Conservation (phyloP, 169 alveolate genomes). For the Ichthyophthirius multifiliis region DNA sequence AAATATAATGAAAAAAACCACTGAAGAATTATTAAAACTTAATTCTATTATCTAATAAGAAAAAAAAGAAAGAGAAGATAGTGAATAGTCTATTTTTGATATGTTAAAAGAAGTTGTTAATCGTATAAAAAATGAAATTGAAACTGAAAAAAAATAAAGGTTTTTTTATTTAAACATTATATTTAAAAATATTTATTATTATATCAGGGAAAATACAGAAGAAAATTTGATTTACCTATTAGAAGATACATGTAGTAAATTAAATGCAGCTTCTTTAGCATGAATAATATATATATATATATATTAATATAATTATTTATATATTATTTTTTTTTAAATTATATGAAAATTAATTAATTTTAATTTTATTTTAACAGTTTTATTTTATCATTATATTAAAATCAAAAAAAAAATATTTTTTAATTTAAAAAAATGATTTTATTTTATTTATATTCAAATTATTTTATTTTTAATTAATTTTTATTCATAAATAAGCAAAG, state of each 20-base stretch:
- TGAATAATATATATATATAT: no score
- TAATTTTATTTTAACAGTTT: no score
- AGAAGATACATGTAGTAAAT: constrained; percentile 76
- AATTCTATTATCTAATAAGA: constrained; percentile 14
- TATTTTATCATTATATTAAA: no score
- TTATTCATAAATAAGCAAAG: no score
- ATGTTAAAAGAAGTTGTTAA: constrained; percentile 58
- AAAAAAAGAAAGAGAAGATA: constrained; percentile 57
- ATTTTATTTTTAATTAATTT: no score
- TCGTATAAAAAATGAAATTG: constrained; percentile 58
- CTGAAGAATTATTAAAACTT: constrained; percentile 54
- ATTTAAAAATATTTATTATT: not conserved
- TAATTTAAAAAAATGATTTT: no score
- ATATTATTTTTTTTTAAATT: no score
- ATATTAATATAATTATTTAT: no score
- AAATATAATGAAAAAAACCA: constrained; percentile 45
- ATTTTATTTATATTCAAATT: no score
- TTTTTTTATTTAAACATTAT: not conserved
- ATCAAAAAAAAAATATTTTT: no score
- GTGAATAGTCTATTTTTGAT: constrained; percentile 67
- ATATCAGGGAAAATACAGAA: constrained; percentile 74
- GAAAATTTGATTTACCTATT: constrained; percentile 59
- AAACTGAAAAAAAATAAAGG: constrained; percentile 55
- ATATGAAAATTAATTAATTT: no score
- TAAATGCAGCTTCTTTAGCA: constrained; percentile 50